Base-by-base conservation (phyloP, 257 asterid genomes). In the Coffea canephora region DNA sequence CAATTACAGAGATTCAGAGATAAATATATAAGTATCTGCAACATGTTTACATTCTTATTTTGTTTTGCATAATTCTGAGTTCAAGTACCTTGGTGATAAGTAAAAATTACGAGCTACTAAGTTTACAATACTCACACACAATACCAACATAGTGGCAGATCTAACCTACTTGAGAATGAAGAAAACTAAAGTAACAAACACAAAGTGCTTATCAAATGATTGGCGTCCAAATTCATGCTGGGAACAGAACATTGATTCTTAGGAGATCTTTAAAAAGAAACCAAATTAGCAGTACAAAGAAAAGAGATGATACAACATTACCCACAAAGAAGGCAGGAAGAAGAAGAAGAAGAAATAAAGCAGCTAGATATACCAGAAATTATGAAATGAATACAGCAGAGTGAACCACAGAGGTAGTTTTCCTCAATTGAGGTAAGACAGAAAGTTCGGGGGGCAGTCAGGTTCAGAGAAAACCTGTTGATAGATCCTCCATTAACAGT, bases 401-500 rank as follows among this genome's bases (percentile, higher is more conserved):
- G 36, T 55, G 0, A 16, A 75, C 8, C n/a, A 4, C 23, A 23
- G 12, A 75, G 18, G 3, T 52, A 11, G 43, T 6, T 54, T 25
- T 71, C 64, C 39, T 67, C 19, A 52, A 45, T 34, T 31, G 39
- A 67, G 75, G 14, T 45, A 67, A 36, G 21, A 25, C 62, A 13
- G 68, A 68, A 73, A 68, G 48, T 68, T 41, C 72, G 73, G 3
- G 18, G 71, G 16, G 52, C 36, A 79, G 49, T 21, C 36, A 61
- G 65, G 66, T 55, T 15, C 9, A 10, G 66, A 57, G 48, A 76
- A 45, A 81, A 93, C 97, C 76, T 89, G 82, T 76, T 85, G 21
- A 77, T 48, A 74, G 76, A 77, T 10, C 94, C 97, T 76, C 98
- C 94, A 77, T 86, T 88, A 67, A 81, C 83, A 68, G 89, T 79